Evolutionary conservation across 257 asterid genomes (phyloP).

Genomic region (Plectranthus barbatus): DNA sequence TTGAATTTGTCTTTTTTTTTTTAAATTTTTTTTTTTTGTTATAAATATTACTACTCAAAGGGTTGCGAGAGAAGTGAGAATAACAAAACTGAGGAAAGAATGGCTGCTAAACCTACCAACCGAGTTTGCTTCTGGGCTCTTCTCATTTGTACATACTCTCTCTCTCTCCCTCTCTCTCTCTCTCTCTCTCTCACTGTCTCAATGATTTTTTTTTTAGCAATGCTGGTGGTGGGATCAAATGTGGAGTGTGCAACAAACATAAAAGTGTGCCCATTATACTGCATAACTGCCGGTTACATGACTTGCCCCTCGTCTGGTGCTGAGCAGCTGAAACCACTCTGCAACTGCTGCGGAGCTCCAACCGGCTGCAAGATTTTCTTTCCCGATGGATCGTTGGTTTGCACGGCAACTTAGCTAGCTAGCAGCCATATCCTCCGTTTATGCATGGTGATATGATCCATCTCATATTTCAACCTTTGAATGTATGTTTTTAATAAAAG

Average conservation of each 20-base stretch:
- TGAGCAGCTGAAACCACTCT: not conserved
- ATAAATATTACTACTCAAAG: not conserved
- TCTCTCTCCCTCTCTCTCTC: not conserved
- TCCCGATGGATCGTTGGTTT: not conserved
- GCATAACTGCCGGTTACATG: not conserved
- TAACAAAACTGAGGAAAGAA: not conserved
- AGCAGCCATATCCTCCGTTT: not conserved
- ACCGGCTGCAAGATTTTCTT: constrained; percentile 9
- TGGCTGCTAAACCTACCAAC: not conserved
- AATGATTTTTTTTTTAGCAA: not conserved
- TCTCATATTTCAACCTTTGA: not conserved
- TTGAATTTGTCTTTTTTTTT: too few relatives aligned
- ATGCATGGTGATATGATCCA: not conserved
- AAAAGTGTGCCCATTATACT: not conserved
- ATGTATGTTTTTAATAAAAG: not conserved
- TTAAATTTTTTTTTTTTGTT: not conserved
- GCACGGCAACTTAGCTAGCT: constrained; percentile 4
- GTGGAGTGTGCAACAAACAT: not conserved
- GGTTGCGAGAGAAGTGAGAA: not conserved
- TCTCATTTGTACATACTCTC: not conserved
- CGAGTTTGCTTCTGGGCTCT: constrained; percentile 3
- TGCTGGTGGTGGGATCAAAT: not conserved
- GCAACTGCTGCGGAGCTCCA: constrained; percentile 12
- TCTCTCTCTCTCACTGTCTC: not conserved
- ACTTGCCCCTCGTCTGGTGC: constrained; percentile 16